Percentiles rank a stretch among this genome's conserved stretches.
Evolutionary conservation across 2,329 filamentous ascomycete species (phyloP).

Genomic region (Neonectria punicea): DNA sequence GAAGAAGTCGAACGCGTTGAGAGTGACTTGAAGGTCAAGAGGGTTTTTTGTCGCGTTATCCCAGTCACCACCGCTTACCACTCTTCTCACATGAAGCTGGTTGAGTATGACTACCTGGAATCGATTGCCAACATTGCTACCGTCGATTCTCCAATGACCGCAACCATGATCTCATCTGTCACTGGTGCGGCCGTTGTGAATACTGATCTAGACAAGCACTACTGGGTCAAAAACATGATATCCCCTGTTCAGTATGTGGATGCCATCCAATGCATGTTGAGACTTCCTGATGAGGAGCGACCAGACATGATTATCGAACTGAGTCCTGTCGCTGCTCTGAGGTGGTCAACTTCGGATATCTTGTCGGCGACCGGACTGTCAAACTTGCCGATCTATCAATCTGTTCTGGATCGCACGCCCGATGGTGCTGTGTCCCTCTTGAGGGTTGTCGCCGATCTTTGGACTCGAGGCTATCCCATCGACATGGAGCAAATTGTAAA

Average conservation of each 20-base stretch:
- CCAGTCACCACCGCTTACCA: conserved; percentile 56
- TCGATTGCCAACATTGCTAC: conserved; percentile 40
- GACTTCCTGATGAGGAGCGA: conserved; percentile 34
- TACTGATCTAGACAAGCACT: conserved; percentile 46
- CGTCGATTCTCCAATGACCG: conserved; percentile 18
- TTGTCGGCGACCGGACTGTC: conserved; percentile 33
- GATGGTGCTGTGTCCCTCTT: conserved; percentile 43
- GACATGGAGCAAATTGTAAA: conserved; percentile 47
- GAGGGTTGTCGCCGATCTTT: conserved; percentile 49
- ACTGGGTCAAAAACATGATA: conserved; percentile 60
- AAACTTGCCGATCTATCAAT: conserved; percentile 36
- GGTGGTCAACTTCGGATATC: conserved; percentile 52
- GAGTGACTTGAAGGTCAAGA: conserved; percentile 38
- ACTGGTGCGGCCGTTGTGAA: conserved; percentile 43
- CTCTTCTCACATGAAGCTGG: conserved; percentile 55
- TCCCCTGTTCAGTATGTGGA: conserved; percentile 56
- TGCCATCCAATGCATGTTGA: conserved; percentile 52
- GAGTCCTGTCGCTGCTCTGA: conserved; percentile 51
- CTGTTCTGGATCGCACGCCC: conserved; percentile 42
- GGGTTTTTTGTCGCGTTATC: conserved; percentile 50
- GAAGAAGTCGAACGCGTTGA: conserved; percentile 46
- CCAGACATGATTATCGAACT: conserved; percentile 55
- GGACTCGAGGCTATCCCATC: conserved; percentile 48
- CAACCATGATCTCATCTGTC: conserved; percentile 56
- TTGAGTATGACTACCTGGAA: conserved; percentile 50